Conservation (phyloP, 306 rosid genomes). For the Notholithocarpus densiflorus region DNA sequence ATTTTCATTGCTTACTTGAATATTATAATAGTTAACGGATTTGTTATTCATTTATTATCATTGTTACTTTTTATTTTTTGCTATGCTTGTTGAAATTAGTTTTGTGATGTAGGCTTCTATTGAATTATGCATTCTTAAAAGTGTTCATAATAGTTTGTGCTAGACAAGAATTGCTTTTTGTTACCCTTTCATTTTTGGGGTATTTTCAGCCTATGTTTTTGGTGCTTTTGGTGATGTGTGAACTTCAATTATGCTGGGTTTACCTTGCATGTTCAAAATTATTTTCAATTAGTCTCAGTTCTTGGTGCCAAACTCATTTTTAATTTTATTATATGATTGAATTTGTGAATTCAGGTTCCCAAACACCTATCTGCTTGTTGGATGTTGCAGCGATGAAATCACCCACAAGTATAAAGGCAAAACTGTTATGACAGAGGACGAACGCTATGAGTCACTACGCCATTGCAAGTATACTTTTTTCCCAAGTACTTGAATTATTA, state of each 20-base stretch:
- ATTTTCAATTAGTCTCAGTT: background rate
- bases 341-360: slow-evolving; percentile 58
- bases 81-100: background rate
- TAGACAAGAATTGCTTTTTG: no score
- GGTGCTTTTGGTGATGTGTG: background rate
- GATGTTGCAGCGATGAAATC: slow-evolving; percentile 77
- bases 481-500: background rate
- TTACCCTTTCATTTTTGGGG: background rate
- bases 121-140: background rate
- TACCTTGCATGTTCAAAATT: background rate
- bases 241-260: background rate
- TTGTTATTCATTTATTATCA: no score
- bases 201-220: background rate
- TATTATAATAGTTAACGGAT: background rate
- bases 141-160: background rate
- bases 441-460: slow-evolving; percentile 93
- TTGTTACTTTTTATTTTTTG: background rate
- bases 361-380: slow-evolving; percentile 79
- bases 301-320: background rate
- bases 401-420: slow-evolving; percentile 92
- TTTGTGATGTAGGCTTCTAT: background rate
- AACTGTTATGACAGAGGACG: slow-evolving; percentile 88
- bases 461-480: slow-evolving; percentile 76
- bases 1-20: background rate
- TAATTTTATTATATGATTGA: background rate